Base-by-base conservation (phyloP, 1,139 yeast species). In the Blastobotrys arbuscula region DNA sequence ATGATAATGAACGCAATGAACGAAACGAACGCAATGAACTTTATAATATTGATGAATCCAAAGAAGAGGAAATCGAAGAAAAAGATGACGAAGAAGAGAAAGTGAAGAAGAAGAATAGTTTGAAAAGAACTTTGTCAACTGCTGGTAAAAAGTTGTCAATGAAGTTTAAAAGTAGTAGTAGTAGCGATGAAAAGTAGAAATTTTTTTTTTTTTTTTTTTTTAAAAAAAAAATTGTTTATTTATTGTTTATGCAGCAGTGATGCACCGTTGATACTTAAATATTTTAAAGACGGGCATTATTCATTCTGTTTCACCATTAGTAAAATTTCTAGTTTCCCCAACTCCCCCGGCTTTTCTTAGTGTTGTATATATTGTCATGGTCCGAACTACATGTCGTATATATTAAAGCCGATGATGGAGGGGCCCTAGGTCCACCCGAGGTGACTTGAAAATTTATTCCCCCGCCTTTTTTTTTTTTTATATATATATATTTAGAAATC, bases 121-220 rank as follows among this genome's bases (percentile, higher is more conserved):
- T 47, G 19, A 43, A 43, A 33, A 44, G 47, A 20, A 47, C 50
- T 3, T 35, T 47, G 19, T 42, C 43, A 2, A 38, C 49, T 4
- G 49, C 49, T 28, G 38, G 50, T 10, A 47, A 47, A 24, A 47
- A 47, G 38, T 42, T 47, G 21, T 43, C 50, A 8, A 34, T 47
- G 28, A 47, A 47, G 40, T 36, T 39, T 19, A 26, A 30, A n/a
- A 30, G 31, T 8, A 39, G 20, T 20, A n/a, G 31, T 10, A 23
- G 18, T 24, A 19, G 18, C 16, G 30, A 16, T 20, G 10, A n/a
- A 3, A 13, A 36, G 21, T 18, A 19, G 13, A 18, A 8, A 18
- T 36, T 36, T 12, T 36, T 36, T 36, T 36, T 24, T 24, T 24
- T 33, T 33, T 33, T 33, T 33, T 33, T 33, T 33, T 33, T 33